phyloP scores from a whole-genome alignment of 1,284 basidiomycete species.

The Ceratobasidium sp. region DNA sequence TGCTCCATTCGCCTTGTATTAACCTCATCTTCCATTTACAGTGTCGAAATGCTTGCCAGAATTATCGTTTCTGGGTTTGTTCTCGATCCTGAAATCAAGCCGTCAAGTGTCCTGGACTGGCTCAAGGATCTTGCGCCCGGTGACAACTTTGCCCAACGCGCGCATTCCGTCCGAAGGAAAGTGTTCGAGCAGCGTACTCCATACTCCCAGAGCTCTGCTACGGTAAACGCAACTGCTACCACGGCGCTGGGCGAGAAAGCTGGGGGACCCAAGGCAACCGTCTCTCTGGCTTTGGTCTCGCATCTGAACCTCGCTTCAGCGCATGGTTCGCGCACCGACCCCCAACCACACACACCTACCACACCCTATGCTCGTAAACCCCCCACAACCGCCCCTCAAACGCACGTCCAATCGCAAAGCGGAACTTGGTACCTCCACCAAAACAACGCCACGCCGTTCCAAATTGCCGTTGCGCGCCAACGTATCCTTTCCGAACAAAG shows the following conservation, averaged over 20 bases:
- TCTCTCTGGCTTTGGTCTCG: constrained; percentile 29
- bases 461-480: constrained; percentile 67
- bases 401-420: constrained; percentile 32
- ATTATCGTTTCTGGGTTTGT: constrained; percentile 93
- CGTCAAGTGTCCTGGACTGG: constrained; percentile 35
- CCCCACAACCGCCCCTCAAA: constrained; percentile 30
- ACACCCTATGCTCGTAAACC: background rate
- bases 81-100: constrained; percentile 81
- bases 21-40: constrained; percentile 51
- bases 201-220: constrained; percentile 8
- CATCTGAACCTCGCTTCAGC: constrained; percentile 26
- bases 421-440: constrained; percentile 33
- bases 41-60: constrained; percentile 86
- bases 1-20: constrained; percentile 30
- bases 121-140: constrained; percentile 37
- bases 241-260: constrained; percentile 9
- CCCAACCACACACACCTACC: background rate
- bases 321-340: constrained; percentile 29
- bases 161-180: constrained; percentile 34
- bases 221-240: background rate
- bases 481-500: constrained; percentile 63
- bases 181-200: constrained; percentile 38
- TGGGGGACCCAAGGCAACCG: constrained; percentile 21
- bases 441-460: constrained; percentile 71
- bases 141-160: constrained; percentile 36